Conservation (phyloP, 2,329 filamentous ascomycete genomes). For the Neofusicoccum laricinum region DNA sequence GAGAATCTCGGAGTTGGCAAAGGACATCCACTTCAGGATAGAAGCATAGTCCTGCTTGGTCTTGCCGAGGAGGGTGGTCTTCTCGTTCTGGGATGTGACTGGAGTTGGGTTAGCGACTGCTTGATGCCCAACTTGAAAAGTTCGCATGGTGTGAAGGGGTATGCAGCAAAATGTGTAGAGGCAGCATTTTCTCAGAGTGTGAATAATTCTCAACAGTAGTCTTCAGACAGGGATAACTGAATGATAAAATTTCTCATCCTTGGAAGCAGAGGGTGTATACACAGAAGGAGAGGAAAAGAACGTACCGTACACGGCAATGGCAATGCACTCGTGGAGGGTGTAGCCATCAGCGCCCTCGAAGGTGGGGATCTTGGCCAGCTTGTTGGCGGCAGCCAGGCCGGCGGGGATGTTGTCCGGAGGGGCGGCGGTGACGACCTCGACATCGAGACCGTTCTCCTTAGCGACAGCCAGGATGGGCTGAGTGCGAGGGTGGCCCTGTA, state of each 20-base stretch:
- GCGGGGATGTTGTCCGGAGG: slow-evolving; percentile 61
- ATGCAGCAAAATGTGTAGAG: slow-evolving; percentile 18
- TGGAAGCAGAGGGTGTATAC: slow-evolving; percentile 28
- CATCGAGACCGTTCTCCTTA: slow-evolving; percentile 93
- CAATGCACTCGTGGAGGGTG: slow-evolving; percentile 82
- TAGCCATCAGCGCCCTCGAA: slow-evolving; percentile 93
- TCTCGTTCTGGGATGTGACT: slow-evolving; percentile 99
- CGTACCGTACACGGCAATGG: slow-evolving; percentile 97
- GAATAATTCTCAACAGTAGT: slow-evolving; percentile 81
- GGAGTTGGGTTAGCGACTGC: slow-evolving; percentile 26
- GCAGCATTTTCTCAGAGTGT: slow-evolving; percentile 66
- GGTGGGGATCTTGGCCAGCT: slow-evolving; percentile 86
- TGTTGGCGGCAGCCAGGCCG: slow-evolving; percentile 83
- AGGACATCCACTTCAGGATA: slow-evolving; percentile 98
- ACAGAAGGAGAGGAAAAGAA: slow-evolving; percentile 32
- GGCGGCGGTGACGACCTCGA: slow-evolving; percentile 77
- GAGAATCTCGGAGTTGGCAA: slow-evolving; percentile 86
- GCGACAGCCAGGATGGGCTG: slow-evolving; percentile 87
- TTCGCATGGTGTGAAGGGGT: slow-evolving; percentile 19
- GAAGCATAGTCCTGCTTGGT: slow-evolving; percentile 99
- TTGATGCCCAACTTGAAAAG: neutral
- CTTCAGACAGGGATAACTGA: slow-evolving; percentile 98
- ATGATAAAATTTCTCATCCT: slow-evolving; percentile 73
- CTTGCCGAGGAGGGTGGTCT: slow-evolving; percentile 98
- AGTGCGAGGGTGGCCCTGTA: slow-evolving; percentile 83